phyloP scores from a whole-genome alignment of 1,284 basidiomycete genomes.

The Pseudomicrostroma phylloplanum region DNA sequence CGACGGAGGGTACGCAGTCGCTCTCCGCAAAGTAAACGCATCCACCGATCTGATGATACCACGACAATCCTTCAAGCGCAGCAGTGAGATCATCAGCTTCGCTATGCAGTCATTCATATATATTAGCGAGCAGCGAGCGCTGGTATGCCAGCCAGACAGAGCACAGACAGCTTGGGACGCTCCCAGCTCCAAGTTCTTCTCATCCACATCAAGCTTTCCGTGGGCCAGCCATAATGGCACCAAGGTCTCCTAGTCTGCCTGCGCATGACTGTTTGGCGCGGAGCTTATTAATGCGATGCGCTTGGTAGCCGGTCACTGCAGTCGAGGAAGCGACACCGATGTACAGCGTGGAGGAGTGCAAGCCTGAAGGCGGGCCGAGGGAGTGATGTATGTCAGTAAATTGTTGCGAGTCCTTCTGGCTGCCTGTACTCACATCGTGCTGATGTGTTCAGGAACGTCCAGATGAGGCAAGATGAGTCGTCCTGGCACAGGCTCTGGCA shows the following conservation, averaged over 20 bases:
- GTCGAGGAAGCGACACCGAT: background rate
- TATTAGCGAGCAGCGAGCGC: too few species aligned
- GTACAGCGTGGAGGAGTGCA: background rate
- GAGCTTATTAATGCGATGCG: background rate
- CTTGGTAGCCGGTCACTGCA: background rate
- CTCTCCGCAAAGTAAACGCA: too few species aligned
- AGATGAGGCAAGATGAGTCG: background rate
- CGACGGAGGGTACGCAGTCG: too few species aligned
- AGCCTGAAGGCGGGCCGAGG: background rate
- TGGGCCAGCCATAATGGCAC: too few species aligned
- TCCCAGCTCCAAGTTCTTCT: too few species aligned
- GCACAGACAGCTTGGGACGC: too few species aligned
- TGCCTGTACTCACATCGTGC: background rate
- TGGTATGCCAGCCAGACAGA: too few species aligned
- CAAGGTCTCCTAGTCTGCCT: constrained; percentile 3
- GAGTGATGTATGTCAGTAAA: background rate
- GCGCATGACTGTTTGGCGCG: background rate
- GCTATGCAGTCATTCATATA: too few species aligned
- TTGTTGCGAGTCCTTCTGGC: background rate
- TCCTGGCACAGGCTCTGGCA: background rate
- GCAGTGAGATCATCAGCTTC: too few species aligned
- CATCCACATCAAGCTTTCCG: too few species aligned
- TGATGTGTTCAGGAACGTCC: background rate
- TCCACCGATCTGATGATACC: too few species aligned
- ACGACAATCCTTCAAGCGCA: too few species aligned